These are phyloP conservation scores for Curvularia verruculosa DNA, from an alignment of 2,329 filamentous ascomycete genomes.

Conservation along the genomic window DNA sequence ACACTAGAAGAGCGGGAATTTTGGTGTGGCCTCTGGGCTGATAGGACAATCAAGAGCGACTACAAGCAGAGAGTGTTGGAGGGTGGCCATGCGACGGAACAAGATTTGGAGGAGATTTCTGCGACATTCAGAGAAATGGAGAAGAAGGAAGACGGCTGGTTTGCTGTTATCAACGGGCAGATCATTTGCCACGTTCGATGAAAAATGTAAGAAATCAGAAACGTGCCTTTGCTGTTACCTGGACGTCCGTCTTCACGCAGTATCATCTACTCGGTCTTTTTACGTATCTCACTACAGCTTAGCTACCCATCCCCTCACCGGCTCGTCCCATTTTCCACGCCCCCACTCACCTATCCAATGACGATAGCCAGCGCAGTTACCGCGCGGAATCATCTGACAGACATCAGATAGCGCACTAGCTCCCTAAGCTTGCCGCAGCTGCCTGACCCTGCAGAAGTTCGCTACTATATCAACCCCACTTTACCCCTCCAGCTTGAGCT, in stretches of 20 bases:
- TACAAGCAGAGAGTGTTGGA: slow-evolving; percentile 48
- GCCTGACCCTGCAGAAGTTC: slow-evolving; percentile 20
- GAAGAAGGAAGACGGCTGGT: slow-evolving; percentile 51
- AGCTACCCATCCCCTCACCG: slow-evolving; percentile 3
- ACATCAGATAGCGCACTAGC: slow-evolving; percentile 32
- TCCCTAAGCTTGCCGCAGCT: slow-evolving; percentile 27
- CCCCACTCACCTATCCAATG: slow-evolving; percentile 29
- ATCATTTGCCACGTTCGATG: slow-evolving; percentile 44
- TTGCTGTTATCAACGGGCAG: slow-evolving; percentile 52
- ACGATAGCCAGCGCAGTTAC: slow-evolving; percentile 23
- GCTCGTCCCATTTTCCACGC: slow-evolving; percentile 15
- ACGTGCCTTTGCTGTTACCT: background rate
- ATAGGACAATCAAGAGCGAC: slow-evolving; percentile 43
- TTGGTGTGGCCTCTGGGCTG: slow-evolving; percentile 52
- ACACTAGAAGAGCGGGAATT: slow-evolving; percentile 47
- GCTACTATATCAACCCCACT: slow-evolving; percentile 45
- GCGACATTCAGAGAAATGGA: slow-evolving; percentile 51
- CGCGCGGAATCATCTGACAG: slow-evolving; percentile 41
- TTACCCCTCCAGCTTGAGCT: slow-evolving; percentile 35
- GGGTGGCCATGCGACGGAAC: slow-evolving; percentile 45
- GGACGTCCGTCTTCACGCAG: background rate
- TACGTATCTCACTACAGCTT: slow-evolving; percentile 2
- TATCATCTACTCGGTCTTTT: slow-evolving; percentile 2
- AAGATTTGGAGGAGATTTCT: slow-evolving; percentile 50
- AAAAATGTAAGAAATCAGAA: slow-evolving; percentile 2